These are phyloP conservation scores for Pugionium dolabratum DNA, from an alignment of 345 rosid genomes.

Conservation along the genomic window DNA sequence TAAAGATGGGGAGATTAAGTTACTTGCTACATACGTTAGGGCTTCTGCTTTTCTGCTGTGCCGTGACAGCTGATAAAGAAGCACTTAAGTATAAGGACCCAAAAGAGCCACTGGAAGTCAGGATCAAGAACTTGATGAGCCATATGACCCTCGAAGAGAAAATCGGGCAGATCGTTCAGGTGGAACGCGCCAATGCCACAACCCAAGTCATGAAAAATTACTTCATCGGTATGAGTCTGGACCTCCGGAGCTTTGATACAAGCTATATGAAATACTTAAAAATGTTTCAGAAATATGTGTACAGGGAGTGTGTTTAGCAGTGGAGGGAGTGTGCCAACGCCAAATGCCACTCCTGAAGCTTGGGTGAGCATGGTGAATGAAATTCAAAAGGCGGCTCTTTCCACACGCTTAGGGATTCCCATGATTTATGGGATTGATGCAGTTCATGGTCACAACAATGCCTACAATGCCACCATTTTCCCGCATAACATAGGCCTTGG, in stretches of 20 bases:
- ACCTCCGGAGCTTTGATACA: not conserved
- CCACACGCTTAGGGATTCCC: conserved; percentile 58
- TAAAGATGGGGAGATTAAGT: conserved; percentile 17
- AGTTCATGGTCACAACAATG: conserved; percentile 66
- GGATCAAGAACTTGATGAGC: conserved; percentile 49
- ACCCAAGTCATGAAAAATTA: conserved; percentile 45
- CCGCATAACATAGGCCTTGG: conserved; percentile 67
- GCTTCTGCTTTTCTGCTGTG: conserved; percentile 36
- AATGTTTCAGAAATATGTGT: not conserved
- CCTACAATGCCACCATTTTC: conserved; percentile 55
- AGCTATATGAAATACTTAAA: not conserved
- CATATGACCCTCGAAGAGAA: conserved; percentile 56
- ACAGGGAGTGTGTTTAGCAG: conserved; percentile 55
- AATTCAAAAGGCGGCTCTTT: conserved; percentile 51
- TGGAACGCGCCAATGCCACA: conserved; percentile 48
- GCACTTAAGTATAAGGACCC: conserved; percentile 43
- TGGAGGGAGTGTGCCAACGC: conserved; percentile 57
- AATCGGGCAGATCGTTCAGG: conserved; percentile 60
- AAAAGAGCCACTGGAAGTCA: conserved; percentile 33
- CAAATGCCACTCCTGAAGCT: conserved; percentile 46
- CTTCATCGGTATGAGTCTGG: conserved; percentile 42
- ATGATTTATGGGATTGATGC: conserved; percentile 67
- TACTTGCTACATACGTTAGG: conserved; percentile 32
- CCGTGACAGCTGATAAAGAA: conserved; percentile 24
- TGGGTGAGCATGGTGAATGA: conserved; percentile 62